A percentile compares a stretch with the other conserved stretches of the same genome.
Evolutionary conservation across 805 yeast species (phyloP).

Genomic region (Nakazawaea sp.): DNA sequence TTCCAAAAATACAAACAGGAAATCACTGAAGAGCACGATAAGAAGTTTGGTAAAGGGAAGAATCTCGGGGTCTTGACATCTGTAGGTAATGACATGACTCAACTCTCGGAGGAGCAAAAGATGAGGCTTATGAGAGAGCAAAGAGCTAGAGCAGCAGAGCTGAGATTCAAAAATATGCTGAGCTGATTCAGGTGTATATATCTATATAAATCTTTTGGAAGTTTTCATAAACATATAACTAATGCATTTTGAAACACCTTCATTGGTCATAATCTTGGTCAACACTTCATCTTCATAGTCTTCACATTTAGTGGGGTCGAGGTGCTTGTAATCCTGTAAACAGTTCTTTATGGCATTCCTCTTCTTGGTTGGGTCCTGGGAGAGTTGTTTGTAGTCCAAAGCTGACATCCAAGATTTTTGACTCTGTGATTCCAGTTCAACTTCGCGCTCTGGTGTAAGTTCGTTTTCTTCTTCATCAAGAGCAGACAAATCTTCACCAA

Average conservation of each 20-base stretch:
- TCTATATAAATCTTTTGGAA: constrained; percentile 15
- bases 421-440: background rate
- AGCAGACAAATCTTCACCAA: constrained; percentile 30
- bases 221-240: constrained; percentile 35
- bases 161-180: constrained; percentile 43
- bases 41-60: constrained; percentile 31
- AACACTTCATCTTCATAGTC: constrained; percentile 26
- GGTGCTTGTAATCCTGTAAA: constrained; percentile 55
- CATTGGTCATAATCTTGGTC: constrained; percentile 19
- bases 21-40: constrained; percentile 20
- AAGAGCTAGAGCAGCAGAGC: constrained; percentile 95
- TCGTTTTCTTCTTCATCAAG: constrained; percentile 16
- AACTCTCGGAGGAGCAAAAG: constrained; percentile 51
- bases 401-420: constrained; percentile 50
- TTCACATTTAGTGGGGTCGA: constrained; percentile 34
- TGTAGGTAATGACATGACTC: constrained; percentile 16
- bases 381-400: constrained; percentile 29
- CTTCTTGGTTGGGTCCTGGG: constrained; percentile 26
- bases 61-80: constrained; percentile 17
- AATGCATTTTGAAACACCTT: constrained; percentile 20
- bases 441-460: constrained; percentile 15
- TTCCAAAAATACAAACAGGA: constrained; percentile 34
- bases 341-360: constrained; percentile 47
- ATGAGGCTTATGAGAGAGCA: constrained; percentile 85
- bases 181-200: background rate